Percentiles rank a stretch among this genome's conserved stretches.
Conservation (phyloP, 139 green algal genomes). For the Spirogloea muscicola region DNA sequence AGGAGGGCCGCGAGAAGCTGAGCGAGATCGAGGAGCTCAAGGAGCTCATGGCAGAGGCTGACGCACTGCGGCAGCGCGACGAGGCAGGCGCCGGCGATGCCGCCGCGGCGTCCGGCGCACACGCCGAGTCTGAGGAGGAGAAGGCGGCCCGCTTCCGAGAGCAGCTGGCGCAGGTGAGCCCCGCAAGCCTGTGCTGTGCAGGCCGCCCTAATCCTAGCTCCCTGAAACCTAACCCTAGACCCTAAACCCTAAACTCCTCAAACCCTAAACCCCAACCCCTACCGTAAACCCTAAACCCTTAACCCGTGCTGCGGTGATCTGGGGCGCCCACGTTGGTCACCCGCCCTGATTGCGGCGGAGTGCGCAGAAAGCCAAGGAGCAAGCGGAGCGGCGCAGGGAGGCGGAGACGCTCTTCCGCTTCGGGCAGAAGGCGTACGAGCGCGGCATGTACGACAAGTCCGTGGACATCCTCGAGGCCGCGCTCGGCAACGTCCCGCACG, state of each 20-base stretch:
- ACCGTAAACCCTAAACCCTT: not conserved
- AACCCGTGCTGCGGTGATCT: not conserved
- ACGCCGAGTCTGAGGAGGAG: no score
- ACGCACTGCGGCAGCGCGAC: no score
- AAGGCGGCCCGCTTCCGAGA: constrained; percentile 17
- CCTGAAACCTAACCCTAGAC: no score
- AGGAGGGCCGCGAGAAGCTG: constrained; percentile 19
- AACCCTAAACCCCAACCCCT: not conserved
- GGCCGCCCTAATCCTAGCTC: not conserved
- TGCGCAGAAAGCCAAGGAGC: constrained; percentile 23
- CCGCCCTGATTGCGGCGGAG: not conserved
- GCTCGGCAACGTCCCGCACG: no score
- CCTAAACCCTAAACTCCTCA: not conserved
- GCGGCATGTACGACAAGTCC: constrained; percentile 32
- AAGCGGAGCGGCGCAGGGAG: constrained; percentile 22
- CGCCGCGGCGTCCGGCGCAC: no score
- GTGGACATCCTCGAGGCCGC: constrained; percentile 27
- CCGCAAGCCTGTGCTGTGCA: not conserved
- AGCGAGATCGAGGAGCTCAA: constrained; percentile 31
- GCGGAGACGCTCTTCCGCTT: constrained; percentile 19
- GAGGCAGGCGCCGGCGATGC: no score
- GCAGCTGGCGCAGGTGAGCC: constrained; percentile 11
- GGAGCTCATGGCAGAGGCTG: constrained; percentile 7
- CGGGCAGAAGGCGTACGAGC: constrained; percentile 27
- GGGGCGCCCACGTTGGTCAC: no score